Conservation (phyloP, 768 basidiomycete genomes). For the Sutorius australiensis region DNA sequence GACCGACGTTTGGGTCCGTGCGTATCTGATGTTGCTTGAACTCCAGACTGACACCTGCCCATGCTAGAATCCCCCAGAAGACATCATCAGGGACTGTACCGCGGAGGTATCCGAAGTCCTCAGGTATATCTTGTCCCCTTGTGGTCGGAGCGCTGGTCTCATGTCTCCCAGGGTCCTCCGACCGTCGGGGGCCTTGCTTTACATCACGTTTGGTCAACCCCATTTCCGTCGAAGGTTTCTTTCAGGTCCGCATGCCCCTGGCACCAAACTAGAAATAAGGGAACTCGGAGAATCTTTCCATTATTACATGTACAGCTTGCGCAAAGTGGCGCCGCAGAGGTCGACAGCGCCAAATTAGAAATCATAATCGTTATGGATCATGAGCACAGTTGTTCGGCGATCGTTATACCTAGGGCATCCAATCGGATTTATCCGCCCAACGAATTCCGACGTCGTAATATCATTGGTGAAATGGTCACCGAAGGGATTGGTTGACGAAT, state of each 20-base stretch:
- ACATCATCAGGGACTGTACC: constrained; percentile 66
- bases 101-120: constrained; percentile 75
- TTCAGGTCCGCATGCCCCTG: constrained; percentile 37
- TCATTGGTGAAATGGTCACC: background rate
- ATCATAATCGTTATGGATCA: background rate
- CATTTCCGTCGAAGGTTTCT: constrained; percentile 79
- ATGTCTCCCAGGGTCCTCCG: constrained; percentile 52
- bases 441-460: background rate
- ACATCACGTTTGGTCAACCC: constrained; percentile 86
- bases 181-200: constrained; percentile 61
- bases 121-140: constrained; percentile 38
- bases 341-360: background rate
- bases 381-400: too few relatives aligned
- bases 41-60: background rate
- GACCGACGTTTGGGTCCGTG: constrained; percentile 74
- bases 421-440: background rate
- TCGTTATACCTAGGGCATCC: background rate
- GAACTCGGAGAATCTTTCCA: constrained; percentile 79
- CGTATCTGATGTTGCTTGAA: background rate
- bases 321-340: constrained; percentile 24
- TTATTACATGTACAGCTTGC: constrained; percentile 74
- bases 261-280: constrained; percentile 60
- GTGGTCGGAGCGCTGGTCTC: background rate
- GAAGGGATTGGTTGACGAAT: background rate
- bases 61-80: constrained; percentile 65